These are phyloP conservation scores for Tolypocladium pustulatum DNA, from an alignment of 2,329 filamentous ascomycete species.

Conservation along the genomic window DNA sequence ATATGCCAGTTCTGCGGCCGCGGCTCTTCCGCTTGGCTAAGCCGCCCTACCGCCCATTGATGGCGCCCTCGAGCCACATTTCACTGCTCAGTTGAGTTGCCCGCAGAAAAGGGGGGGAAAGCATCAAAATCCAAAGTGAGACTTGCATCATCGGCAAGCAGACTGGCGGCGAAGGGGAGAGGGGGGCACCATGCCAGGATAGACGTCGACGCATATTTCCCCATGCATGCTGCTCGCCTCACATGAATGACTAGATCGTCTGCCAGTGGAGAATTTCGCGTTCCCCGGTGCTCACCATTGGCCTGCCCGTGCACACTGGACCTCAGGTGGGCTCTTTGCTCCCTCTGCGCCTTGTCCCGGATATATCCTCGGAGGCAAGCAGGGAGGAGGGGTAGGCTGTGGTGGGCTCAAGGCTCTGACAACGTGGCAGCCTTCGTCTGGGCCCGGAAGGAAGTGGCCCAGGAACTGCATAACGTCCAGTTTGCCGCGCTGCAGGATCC, in stretches of 20 bases:
- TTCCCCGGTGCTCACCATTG: neutral
- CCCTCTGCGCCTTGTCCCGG: neutral
- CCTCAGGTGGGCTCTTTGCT: neutral
- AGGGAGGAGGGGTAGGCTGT: conserved; percentile 3
- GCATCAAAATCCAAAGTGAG: neutral
- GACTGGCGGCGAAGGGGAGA: neutral
- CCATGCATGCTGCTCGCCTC: conserved; percentile 21
- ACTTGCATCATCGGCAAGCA: neutral
- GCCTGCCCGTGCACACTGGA: neutral
- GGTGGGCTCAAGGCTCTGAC: conserved; percentile 3
- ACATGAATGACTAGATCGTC: conserved; percentile 17
- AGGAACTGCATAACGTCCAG: conserved; percentile 1
- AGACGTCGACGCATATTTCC: conserved; percentile 7
- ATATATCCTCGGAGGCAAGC: neutral
- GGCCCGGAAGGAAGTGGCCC: conserved; percentile 2
- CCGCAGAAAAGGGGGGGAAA: neutral
- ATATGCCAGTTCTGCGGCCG: conserved; percentile 4
- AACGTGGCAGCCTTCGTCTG: conserved; percentile 18
- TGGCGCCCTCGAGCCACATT: neutral
- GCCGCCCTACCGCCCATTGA: neutral
- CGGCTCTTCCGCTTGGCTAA: neutral
- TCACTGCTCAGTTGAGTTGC: neutral
- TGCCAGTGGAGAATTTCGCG: neutral
- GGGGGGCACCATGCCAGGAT: neutral
- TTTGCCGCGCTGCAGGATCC: neutral